Evolutionary conservation across 1,139 yeast genomes (phyloP).

Genomic region (Zhuliangozyma blackwelliae): DNA sequence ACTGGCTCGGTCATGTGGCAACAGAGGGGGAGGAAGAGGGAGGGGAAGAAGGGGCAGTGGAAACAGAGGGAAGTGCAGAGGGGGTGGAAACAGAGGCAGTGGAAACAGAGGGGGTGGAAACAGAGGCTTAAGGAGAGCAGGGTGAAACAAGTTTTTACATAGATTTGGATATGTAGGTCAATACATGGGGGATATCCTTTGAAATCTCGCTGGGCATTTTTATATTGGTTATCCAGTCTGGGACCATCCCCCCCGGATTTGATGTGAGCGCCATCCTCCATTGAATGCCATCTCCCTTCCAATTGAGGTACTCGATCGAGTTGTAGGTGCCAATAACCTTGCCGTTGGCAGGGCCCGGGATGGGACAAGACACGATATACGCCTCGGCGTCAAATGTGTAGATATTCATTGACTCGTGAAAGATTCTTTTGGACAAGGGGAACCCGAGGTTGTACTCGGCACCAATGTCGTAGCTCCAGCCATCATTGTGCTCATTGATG

Average conservation of each 20-base stretch:
- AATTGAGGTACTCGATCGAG: slow-evolving; percentile 53
- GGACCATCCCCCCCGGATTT: slow-evolving; percentile 64
- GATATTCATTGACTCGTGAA: slow-evolving; percentile 55
- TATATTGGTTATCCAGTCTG: slow-evolving; percentile 57
- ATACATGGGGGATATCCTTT: slow-evolving; percentile 62
- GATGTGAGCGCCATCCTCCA: slow-evolving; percentile 69
- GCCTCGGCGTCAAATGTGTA: slow-evolving; percentile 27
- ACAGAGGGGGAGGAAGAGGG: not conserved
- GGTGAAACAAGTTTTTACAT: no score
- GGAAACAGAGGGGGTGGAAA: not conserved
- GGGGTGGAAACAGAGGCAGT: not conserved
- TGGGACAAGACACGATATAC: slow-evolving; percentile 51
- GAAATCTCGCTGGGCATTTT: slow-evolving; percentile 56
- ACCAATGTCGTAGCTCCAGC: slow-evolving; percentile 17
- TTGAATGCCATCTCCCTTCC: slow-evolving; percentile 30
- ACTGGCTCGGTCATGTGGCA: slow-evolving; percentile 29
- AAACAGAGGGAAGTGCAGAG: not conserved
- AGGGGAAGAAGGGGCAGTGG: not conserved
- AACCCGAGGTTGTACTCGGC: slow-evolving; percentile 48
- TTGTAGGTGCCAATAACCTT: slow-evolving; percentile 46
- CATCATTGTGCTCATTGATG: slow-evolving; percentile 7
- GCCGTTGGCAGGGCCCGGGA: slow-evolving; percentile 21
- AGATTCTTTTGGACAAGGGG: slow-evolving; percentile 48
- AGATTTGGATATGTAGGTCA: slow-evolving; percentile 37
- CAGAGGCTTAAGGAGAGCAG: not conserved